A percentile compares a stretch with the other conserved stretches of the same genome.
Conservation (phyloP, 768 basidiomycete species). For the Hygrophorus pudorinus region DNA sequence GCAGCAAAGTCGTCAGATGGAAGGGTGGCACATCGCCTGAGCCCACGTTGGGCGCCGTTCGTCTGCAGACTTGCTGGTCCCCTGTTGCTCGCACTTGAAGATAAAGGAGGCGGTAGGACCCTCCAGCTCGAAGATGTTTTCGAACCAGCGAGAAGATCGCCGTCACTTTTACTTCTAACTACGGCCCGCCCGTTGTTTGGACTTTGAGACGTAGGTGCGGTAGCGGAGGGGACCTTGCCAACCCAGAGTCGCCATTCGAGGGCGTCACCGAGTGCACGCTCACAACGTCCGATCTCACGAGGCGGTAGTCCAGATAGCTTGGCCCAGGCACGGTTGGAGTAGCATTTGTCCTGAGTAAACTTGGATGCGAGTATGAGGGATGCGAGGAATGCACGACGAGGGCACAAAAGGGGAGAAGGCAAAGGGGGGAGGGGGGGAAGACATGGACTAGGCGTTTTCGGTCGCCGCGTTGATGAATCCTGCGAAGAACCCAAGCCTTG, state of each 20-base stretch:
- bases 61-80: too few relatives aligned
- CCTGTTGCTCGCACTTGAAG: too few relatives aligned
- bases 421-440: conserved; percentile 27
- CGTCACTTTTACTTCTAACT: conserved; percentile 43
- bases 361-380: conserved; percentile 85
- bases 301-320: conserved; percentile 85
- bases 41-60: not conserved
- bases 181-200: conserved; percentile 25
- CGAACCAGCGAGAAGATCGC: conserved; percentile 16
- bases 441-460: conserved; percentile 10
- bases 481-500: not conserved
- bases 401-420: conserved; percentile 80
- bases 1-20: too few relatives aligned
- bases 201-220: conserved; percentile 14
- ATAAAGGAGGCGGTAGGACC: not conserved
- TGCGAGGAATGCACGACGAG: conserved; percentile 81
- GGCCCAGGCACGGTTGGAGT: conserved; percentile 91
- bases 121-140: conserved; percentile 2
- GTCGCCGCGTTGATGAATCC: conserved; percentile 9
- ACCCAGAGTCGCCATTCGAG: conserved; percentile 93
- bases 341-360: conserved; percentile 88
- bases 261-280: conserved; percentile 78
- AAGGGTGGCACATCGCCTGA: not conserved
- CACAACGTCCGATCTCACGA: conserved; percentile 80
- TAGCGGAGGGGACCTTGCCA: conserved; percentile 41